phyloP scores from a whole-genome alignment of 495 filamentous ascomycete genomes.

The Penicillium taxi region DNA sequence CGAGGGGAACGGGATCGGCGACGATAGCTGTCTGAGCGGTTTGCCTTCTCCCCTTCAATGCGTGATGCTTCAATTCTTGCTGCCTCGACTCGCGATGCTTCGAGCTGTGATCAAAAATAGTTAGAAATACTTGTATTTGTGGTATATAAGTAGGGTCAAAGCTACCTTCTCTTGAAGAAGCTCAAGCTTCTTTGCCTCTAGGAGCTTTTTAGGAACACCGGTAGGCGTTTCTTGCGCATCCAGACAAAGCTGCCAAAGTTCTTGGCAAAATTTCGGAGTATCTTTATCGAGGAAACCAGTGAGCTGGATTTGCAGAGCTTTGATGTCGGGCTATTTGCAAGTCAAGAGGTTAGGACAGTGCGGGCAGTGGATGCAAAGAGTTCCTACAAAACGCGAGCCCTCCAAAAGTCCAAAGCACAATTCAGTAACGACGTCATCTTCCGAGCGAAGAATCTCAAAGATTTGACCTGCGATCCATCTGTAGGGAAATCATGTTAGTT shows the following conservation, averaged over 20 bases:
- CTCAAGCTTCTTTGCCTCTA: conserved; percentile 94
- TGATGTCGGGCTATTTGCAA: conserved; percentile 74
- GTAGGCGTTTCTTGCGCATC: conserved; percentile 83
- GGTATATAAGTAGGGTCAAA: too few species aligned
- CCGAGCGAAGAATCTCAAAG: conserved; percentile 74
- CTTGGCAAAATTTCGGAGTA: conserved; percentile 83
- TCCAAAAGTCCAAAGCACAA: conserved; percentile 86
- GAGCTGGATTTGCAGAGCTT: conserved; percentile 84
- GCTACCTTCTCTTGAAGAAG: conserved; percentile 84
- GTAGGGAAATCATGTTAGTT: too few species aligned
- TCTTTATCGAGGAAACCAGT: conserved; percentile 94
- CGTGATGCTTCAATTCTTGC: too few species aligned
- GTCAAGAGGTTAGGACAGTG: background rate
- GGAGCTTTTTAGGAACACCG: conserved; percentile 86
- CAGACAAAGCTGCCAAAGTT: conserved; percentile 83
- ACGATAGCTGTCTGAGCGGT: conserved; percentile 22
- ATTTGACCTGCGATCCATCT: conserved; percentile 92
- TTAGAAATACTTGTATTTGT: too few species aligned
- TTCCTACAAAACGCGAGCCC: conserved; percentile 66
- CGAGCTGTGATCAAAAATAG: conserved; percentile 46
- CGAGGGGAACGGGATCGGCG: conserved; percentile 54
- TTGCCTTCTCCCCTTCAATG: too few species aligned
- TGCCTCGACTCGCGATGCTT: too few species aligned
- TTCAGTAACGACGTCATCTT: conserved; percentile 93
- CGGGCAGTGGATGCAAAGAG: background rate